Conservation (phyloP, 129 eudicot species). For the Erigeron canadensis region DNA sequence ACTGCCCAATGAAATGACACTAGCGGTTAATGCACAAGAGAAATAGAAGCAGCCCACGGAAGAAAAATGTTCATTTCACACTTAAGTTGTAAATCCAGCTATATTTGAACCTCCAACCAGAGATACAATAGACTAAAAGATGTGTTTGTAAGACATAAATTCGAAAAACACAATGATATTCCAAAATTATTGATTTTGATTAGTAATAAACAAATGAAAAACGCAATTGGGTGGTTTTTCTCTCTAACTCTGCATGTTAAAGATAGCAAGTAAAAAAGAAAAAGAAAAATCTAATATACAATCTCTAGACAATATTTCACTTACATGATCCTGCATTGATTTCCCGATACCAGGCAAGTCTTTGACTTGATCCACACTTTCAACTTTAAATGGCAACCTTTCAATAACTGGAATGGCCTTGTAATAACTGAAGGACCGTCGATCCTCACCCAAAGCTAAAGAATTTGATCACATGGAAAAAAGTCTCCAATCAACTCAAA, state of each 20-base stretch:
- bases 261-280: constrained; percentile 10
- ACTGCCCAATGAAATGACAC: not conserved
- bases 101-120: too few species aligned
- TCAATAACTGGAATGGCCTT: constrained; percentile 94
- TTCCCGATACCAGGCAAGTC: constrained; percentile 84
- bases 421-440: constrained; percentile 93
- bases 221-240: too few species aligned
- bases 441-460: constrained; percentile 88
- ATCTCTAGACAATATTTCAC: constrained; percentile 18
- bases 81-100: too few species aligned
- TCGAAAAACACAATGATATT: too few species aligned
- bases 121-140: too few species aligned
- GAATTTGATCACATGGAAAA: constrained; percentile 18
- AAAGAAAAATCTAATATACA: not conserved
- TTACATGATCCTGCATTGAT: constrained; percentile 95
- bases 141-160: too few species aligned
- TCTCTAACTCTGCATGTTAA: constrained; percentile 11
- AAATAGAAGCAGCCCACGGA: too few species aligned
- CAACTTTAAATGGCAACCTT: constrained; percentile 81
- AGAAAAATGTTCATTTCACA: not conserved
- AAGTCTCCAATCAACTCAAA: constrained; percentile 16
- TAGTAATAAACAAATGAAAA: too few species aligned
- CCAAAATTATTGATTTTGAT: too few species aligned
- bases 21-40: too few species aligned
- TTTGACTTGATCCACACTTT: constrained; percentile 79